Conservation (phyloP, 495 filamentous ascomycete species). For the Lophiotrema nucula region DNA sequence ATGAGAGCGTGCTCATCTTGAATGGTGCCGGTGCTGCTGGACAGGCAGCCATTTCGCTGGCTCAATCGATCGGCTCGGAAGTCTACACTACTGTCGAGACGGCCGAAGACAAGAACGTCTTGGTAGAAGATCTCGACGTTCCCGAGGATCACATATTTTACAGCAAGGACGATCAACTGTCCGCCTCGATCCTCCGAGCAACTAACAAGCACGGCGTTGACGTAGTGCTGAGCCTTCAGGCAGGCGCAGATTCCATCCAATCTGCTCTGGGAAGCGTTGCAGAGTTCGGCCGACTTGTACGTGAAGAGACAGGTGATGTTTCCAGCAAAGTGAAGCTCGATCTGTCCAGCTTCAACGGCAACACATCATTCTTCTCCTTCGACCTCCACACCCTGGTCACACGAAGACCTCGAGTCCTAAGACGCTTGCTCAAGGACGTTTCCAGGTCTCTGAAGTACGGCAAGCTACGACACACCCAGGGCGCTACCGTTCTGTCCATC, state of each 20-base stretch:
- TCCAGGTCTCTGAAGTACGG: neutral
- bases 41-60: slow-evolving; percentile 43
- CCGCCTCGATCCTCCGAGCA: slow-evolving; percentile 45
- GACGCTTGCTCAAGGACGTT: neutral
- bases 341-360: slow-evolving; percentile 14
- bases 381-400: neutral
- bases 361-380: slow-evolving; percentile 8
- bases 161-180: slow-evolving; percentile 36
- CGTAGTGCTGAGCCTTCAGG: slow-evolving; percentile 59
- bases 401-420: neutral
- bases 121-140: slow-evolving; percentile 13
- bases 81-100: slow-evolving; percentile 36
- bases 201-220: slow-evolving; percentile 60
- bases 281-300: slow-evolving; percentile 56
- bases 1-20: slow-evolving; percentile 47
- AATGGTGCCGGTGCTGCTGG: slow-evolving; percentile 47
- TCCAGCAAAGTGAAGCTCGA: slow-evolving; percentile 31
- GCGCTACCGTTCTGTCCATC: neutral
- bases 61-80: slow-evolving; percentile 37
- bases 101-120: slow-evolving; percentile 11
- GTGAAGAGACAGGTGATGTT: slow-evolving; percentile 56
- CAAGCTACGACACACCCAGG: neutral
- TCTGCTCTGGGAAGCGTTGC: slow-evolving; percentile 53
- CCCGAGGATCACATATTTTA: slow-evolving; percentile 20
- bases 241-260: slow-evolving; percentile 41